Percentiles rank a stretch among this genome's conserved stretches.
These are phyloP conservation scores for Russula vinacea DNA, from an alignment of 768 basidiomycete species.

Conservation along the genomic window DNA sequence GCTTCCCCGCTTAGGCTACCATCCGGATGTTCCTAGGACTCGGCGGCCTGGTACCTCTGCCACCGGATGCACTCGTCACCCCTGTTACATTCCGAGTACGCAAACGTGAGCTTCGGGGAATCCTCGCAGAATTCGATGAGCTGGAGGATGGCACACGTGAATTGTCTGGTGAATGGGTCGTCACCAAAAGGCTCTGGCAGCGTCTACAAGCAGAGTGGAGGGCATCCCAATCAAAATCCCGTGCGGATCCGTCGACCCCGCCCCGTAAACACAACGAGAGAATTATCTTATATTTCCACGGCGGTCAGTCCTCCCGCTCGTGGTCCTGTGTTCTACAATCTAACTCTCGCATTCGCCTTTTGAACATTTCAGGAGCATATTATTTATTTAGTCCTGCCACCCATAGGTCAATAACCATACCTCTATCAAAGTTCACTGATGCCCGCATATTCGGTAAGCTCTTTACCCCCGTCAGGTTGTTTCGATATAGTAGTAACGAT, in stretches of 20 bases:
- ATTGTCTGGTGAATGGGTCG: slow-evolving; percentile 93
- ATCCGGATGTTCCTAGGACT: slow-evolving; percentile 70
- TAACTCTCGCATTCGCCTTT: slow-evolving; percentile 14
- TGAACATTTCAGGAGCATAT: slow-evolving; percentile 66
- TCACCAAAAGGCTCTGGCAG: slow-evolving; percentile 90
- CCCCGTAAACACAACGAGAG: slow-evolving; percentile 54
- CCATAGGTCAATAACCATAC: slow-evolving; percentile 86
- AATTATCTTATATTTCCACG: slow-evolving; percentile 91
- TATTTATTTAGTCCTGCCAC: slow-evolving; percentile 89
- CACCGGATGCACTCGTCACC: slow-evolving; percentile 90
- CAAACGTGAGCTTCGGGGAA: slow-evolving; percentile 68
- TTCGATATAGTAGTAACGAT: slow-evolving; percentile 4
- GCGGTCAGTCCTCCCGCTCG: slow-evolving; percentile 52
- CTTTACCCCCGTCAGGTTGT: not conserved
- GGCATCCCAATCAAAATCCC: slow-evolving; percentile 35
- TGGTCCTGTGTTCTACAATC: not conserved
- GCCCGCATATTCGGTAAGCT: slow-evolving; percentile 79
- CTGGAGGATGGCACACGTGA: slow-evolving; percentile 75
- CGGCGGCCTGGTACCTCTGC: slow-evolving; percentile 77
- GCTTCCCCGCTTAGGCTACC: slow-evolving; percentile 38
- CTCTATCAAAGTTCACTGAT: slow-evolving; percentile 82
- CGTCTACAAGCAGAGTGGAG: slow-evolving; percentile 80
- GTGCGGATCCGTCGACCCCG: slow-evolving; percentile 13
- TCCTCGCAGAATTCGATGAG: slow-evolving; percentile 71
- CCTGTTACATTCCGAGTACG: slow-evolving; percentile 88